Base-by-base conservation (phyloP, 345 rosid species). In the Lepidium sativum region DNA sequence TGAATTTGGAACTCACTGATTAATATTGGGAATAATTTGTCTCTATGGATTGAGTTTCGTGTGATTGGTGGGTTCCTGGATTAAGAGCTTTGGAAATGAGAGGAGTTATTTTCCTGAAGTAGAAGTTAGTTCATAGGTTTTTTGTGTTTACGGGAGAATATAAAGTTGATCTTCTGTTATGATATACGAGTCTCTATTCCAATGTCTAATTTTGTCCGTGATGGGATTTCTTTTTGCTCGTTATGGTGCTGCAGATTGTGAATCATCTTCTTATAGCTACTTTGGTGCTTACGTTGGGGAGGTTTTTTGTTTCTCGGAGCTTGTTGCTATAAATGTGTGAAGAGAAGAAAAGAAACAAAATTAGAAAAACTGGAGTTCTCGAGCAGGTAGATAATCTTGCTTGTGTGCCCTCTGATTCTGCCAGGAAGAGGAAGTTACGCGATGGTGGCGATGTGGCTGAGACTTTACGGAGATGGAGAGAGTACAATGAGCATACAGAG, bases 401-500 rank as follows among this genome's bases (percentile, higher is more conserved):
- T 70, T 70, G 62, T 23, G 13, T 70, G 11, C 41, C 40, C 2
- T 12, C 42, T 63, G 72, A 74, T 65, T 58, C 71, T 38, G 9
- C 27, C 39, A 85, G 81, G 84, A 87, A 86, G 73, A 79, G 89
- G 78, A 90, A 76, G 61, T 51, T 79, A 1, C 62, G 77, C 39
- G 71, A 69, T 5, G 81, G 82, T 7, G 47, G 33, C n/a, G 65
- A 68, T 25, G 82, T 90, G 37, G 78, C 81, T 2, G 84, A 79
- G 75, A 86, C 79, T 0, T 78, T 90, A 3, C 61, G 75, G n/a
- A 80, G 65, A 65, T 90, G 97, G 97, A 84, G 71, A 69, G 83
- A 85, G 23, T 63, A 75, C 37, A 82, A 85, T 53, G 67, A 78
- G 7, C 44, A 41, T 27, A 45, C 73, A 1, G 78, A 80, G 9